A percentile compares a stretch with the other conserved stretches of the same genome.
Conservation (phyloP, 139 green algal genomes). For the Chloropicon primus region DNA sequence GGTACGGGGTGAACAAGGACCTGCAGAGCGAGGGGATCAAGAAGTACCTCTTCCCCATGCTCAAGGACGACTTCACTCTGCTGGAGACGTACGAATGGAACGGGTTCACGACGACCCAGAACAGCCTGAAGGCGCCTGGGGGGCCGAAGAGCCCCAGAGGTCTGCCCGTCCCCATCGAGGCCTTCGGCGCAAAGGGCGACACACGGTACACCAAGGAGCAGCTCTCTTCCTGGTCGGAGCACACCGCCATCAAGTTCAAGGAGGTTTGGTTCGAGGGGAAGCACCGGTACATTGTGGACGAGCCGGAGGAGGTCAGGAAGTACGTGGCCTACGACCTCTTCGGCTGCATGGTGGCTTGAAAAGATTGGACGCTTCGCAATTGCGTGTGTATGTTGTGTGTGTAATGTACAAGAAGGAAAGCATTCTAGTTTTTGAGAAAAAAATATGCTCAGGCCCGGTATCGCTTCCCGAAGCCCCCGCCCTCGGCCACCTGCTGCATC, state of each 20-base stretch:
- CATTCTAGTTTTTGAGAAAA: too few species aligned
- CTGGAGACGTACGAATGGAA: constrained; percentile 29
- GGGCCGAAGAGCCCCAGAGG: background rate
- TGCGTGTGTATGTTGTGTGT: too few species aligned
- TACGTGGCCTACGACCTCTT: constrained; percentile 1
- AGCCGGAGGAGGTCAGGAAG: background rate
- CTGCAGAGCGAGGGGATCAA: constrained; percentile 21
- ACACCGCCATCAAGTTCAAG: background rate
- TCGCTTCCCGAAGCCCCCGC: too few species aligned
- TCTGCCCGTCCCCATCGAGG: constrained; percentile 6
- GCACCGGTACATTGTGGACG: constrained; percentile 3
- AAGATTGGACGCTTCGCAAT: too few species aligned
- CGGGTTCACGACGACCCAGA: background rate
- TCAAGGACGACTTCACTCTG: constrained; percentile 32
- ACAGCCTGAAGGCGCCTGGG: background rate
- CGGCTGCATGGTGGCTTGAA: background rate
- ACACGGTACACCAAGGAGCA: constrained; percentile 21
- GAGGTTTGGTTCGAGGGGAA: background rate
- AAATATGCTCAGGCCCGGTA: too few species aligned
- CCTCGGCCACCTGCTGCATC: too few species aligned
- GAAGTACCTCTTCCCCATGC: constrained; percentile 20
- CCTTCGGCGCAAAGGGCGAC: constrained; percentile 9
- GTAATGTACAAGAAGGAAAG: too few species aligned
- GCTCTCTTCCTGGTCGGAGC: constrained; percentile 1
- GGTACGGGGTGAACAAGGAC: constrained; percentile 25